Conservation (phyloP, 1,284 basidiomycete genomes). For the Puccinia coronata region DNA sequence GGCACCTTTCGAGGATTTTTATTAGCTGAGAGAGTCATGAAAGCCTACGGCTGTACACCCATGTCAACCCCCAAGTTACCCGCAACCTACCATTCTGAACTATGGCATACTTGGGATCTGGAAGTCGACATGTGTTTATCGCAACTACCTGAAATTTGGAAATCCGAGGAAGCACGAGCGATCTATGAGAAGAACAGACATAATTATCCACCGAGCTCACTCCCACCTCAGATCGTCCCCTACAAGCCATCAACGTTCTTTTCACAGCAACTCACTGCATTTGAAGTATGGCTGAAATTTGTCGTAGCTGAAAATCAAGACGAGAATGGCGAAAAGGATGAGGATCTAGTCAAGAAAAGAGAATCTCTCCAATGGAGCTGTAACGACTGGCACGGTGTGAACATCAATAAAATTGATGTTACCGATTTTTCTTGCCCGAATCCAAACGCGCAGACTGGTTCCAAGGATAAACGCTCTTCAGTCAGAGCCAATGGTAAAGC, state of each 20-base stretch:
- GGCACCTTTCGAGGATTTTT: slow-evolving; percentile 47
- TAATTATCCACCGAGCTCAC: slow-evolving; percentile 22
- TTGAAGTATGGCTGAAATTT: slow-evolving; percentile 47
- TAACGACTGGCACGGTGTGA: slow-evolving; percentile 41
- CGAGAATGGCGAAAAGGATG: slow-evolving; percentile 44
- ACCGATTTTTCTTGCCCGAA: slow-evolving; percentile 42
- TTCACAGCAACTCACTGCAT: slow-evolving; percentile 47
- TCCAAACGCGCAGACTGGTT: not conserved
- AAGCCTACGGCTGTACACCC: slow-evolving; percentile 49
- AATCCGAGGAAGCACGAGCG: slow-evolving; percentile 28
- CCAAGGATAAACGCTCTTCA: slow-evolving; percentile 17
- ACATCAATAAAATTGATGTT: slow-evolving; percentile 32
- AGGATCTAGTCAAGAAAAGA: slow-evolving; percentile 25
- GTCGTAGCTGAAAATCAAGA: slow-evolving; percentile 40
- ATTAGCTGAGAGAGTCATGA: slow-evolving; percentile 47
- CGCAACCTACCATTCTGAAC: slow-evolving; percentile 42
- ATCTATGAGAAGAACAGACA: slow-evolving; percentile 31
- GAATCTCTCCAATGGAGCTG: slow-evolving; percentile 47
- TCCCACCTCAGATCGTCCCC: slow-evolving; percentile 29
- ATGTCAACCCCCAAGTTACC: slow-evolving; percentile 46
- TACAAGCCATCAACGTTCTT: slow-evolving; percentile 48
- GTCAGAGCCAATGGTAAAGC: not conserved
- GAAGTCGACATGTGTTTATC: slow-evolving; percentile 50
- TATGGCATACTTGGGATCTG: slow-evolving; percentile 50
- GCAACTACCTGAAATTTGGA: slow-evolving; percentile 42